These are phyloP conservation scores for Apiospora pterosperma DNA, from an alignment of 2,329 filamentous ascomycete species.

Conservation along the genomic window DNA sequence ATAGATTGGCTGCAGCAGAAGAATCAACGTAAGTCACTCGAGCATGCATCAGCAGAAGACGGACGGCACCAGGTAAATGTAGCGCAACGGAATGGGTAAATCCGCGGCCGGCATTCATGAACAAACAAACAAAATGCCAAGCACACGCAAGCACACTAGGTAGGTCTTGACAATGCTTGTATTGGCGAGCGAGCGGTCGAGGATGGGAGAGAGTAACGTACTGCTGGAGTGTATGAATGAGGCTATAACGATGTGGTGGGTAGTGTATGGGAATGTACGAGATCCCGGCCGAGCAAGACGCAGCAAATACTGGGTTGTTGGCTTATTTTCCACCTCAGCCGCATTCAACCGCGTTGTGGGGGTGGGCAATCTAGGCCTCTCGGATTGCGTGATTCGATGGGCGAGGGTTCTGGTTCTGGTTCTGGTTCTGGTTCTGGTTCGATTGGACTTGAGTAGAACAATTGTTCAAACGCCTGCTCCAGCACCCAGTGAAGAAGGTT, in stretches of 20 bases:
- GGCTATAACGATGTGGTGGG: slow-evolving; percentile 5
- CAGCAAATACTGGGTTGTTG: background rate
- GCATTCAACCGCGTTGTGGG: background rate
- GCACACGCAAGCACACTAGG: background rate
- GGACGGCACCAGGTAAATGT: background rate
- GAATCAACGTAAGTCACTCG: background rate
- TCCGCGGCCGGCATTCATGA: background rate
- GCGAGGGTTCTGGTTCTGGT: background rate
- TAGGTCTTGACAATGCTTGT: background rate
- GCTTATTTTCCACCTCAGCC: background rate
- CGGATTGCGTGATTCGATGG: background rate
- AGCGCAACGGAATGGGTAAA: background rate
- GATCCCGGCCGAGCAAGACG: background rate
- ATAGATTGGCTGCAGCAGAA: background rate
- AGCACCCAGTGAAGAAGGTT: background rate
- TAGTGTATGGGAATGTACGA: background rate
- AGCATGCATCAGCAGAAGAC: background rate
- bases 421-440: background rate
- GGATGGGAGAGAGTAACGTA: background rate
- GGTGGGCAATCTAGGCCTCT: background rate
- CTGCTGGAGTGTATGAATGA: background rate
- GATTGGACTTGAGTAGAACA: background rate
- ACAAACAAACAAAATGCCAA: background rate
- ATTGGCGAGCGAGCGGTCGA: background rate
- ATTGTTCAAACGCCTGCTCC: background rate